These are phyloP conservation scores for Sporothrix humicola DNA, from an alignment of 2,329 filamentous ascomycete genomes.

Conservation along the genomic window DNA sequence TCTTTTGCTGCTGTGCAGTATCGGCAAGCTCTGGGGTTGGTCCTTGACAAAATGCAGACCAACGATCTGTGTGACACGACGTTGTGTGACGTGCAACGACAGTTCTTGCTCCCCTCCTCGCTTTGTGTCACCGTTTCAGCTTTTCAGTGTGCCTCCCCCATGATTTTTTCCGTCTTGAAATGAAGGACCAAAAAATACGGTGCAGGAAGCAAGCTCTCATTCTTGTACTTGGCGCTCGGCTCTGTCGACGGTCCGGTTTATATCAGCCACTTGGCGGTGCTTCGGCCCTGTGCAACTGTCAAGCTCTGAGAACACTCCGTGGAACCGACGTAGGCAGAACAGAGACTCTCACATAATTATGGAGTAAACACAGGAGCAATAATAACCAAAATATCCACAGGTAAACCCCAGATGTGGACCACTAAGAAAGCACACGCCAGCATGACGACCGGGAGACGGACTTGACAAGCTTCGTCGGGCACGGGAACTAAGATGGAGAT, in stretches of 20 bases:
- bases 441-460: background rate
- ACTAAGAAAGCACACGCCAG: background rate
- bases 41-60: background rate
- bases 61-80: slow-evolving; percentile 4
- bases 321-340: too few relatives aligned
- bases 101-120: background rate
- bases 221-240: too few relatives aligned
- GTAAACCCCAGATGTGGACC: too few relatives aligned
- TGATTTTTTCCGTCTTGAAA: background rate
- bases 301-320: background rate
- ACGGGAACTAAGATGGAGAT: slow-evolving; percentile 1
- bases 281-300: background rate
- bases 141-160: background rate
- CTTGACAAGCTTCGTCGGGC: background rate
- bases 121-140: background rate
- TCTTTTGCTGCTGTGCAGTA: background rate
- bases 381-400: too few relatives aligned
- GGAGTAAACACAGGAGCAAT: too few relatives aligned
- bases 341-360: too few relatives aligned
- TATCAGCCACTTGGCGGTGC: background rate
- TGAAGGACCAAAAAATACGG: too few relatives aligned
- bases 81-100: background rate
- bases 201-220: too few relatives aligned
- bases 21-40: background rate
- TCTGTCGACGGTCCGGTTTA: background rate